Evolutionary conservation across 2,329 filamentous ascomycete genomes (phyloP).

Genomic region (Aspergillus ruber): DNA sequence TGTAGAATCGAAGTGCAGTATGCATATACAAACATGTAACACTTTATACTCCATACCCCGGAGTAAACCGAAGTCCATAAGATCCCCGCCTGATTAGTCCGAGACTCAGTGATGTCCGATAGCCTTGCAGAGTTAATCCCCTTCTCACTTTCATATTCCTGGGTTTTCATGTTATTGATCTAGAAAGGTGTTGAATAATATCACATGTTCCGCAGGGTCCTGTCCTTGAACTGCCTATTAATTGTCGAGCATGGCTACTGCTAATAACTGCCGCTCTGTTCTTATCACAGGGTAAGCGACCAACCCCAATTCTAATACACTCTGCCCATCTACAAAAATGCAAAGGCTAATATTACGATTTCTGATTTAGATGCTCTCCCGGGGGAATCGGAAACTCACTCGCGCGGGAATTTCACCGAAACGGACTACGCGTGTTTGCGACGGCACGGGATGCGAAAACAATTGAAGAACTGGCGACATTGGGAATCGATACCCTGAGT

Average conservation of each 20-base stretch:
- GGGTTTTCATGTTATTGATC: too few species aligned
- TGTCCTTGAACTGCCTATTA: too few species aligned
- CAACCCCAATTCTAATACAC: background rate
- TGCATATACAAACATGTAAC: too few species aligned
- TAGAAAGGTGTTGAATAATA: too few species aligned
- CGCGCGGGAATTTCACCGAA: constrained; percentile 49
- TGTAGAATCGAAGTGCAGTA: too few species aligned
- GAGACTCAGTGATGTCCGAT: too few species aligned
- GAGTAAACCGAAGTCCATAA: too few species aligned
- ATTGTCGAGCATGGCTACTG: constrained; percentile 14
- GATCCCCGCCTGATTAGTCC: too few species aligned
- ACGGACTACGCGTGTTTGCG: constrained; percentile 52
- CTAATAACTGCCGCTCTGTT: constrained; percentile 32
- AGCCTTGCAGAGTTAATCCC: too few species aligned
- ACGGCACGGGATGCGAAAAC: constrained; percentile 48
- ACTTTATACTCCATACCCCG: too few species aligned
- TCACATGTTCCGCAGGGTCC: too few species aligned
- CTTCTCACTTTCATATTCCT: background rate
- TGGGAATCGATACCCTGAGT: constrained; percentile 49
- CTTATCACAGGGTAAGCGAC: constrained; percentile 37
- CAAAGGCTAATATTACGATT: background rate
- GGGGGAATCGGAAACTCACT: constrained; percentile 55
- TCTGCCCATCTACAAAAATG: background rate
- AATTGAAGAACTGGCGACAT: constrained; percentile 44
- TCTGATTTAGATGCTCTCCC: constrained; percentile 28